Evolutionary conservation across 495 filamentous ascomycete species (phyloP).

Genomic region (Neurospora tetrasperma): DNA sequence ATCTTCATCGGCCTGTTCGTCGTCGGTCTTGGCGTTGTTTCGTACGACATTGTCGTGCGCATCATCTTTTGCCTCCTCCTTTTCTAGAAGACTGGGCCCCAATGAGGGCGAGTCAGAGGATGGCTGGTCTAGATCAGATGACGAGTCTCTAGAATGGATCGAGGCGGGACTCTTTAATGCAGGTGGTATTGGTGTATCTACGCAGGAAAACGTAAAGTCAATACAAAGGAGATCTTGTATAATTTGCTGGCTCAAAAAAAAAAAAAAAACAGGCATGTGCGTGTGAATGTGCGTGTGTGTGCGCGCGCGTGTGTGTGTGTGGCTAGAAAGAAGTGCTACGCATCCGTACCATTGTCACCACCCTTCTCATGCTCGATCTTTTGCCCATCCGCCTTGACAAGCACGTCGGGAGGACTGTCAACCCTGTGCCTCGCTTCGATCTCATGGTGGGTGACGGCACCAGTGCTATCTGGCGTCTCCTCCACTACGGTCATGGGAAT

Average conservation of each 20-base stretch:
- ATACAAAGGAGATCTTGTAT: constrained; percentile 16
- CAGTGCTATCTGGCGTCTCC: constrained; percentile 33
- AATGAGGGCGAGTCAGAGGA: constrained; percentile 9
- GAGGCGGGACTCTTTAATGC: constrained; percentile 20
- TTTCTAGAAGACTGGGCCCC: not conserved
- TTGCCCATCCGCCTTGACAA: constrained; percentile 34
- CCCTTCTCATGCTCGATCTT: constrained; percentile 16
- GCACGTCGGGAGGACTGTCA: constrained; percentile 37
- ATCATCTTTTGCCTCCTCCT: not conserved
- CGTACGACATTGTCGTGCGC: not conserved
- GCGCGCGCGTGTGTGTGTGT: not conserved
- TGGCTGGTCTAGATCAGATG: constrained; percentile 11
- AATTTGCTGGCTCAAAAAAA: not conserved
- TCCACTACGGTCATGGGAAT: constrained; percentile 42
- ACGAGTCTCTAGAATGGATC: constrained; percentile 26
- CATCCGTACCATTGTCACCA: constrained; percentile 27
- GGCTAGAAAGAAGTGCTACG: constrained; percentile 20
- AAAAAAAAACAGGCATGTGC: constrained; percentile 3
- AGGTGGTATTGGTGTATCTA: constrained; percentile 31
- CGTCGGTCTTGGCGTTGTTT: not conserved
- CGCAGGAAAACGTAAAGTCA: constrained; percentile 24
- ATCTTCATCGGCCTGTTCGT: not conserved
- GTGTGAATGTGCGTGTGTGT: not conserved
- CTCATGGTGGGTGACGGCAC: constrained; percentile 30
- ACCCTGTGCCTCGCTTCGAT: constrained; percentile 29